phyloP scores from a whole-genome alignment of 805 yeast species.

The Wickerhamomyces queroliae region DNA sequence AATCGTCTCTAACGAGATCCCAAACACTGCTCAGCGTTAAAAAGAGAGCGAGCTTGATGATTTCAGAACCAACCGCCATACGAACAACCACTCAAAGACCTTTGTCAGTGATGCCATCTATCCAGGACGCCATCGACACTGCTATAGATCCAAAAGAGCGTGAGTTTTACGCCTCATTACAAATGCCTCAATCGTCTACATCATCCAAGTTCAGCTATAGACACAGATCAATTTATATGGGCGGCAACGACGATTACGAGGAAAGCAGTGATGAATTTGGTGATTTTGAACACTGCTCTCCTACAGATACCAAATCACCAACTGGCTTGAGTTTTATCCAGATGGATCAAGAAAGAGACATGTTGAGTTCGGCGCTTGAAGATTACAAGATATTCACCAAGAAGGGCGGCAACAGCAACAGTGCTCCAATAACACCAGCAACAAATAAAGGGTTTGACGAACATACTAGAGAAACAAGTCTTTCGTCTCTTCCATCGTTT shows the following conservation, averaged over 20 bases:
- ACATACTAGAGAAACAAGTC: neutral
- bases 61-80: constrained; percentile 1
- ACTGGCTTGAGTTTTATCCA: neutral
- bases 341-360: constrained; percentile 2
- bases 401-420: neutral
- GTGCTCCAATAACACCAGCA: neutral
- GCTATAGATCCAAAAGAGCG: constrained; percentile 17
- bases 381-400: constrained; percentile 18
- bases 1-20: neutral
- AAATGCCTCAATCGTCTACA: neutral
- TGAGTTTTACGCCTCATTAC: constrained; percentile 13
- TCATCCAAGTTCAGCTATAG: neutral
- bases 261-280: constrained; percentile 1
- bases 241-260: constrained; percentile 2
- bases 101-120: neutral
- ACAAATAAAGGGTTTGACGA: neutral
- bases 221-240: neutral
- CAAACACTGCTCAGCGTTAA: neutral
- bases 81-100: neutral
- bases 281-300: too few species aligned
- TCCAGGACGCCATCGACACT: constrained; percentile 4
- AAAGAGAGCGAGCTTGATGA: constrained; percentile 5
- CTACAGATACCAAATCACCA: neutral
- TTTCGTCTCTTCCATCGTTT: constrained; percentile 11
- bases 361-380: constrained; percentile 13